Percentiles rank a stretch among this genome's conserved stretches.
phyloP scores from a whole-genome alignment of 129 eudicot species.

The Heracleum sosnowskyi region DNA sequence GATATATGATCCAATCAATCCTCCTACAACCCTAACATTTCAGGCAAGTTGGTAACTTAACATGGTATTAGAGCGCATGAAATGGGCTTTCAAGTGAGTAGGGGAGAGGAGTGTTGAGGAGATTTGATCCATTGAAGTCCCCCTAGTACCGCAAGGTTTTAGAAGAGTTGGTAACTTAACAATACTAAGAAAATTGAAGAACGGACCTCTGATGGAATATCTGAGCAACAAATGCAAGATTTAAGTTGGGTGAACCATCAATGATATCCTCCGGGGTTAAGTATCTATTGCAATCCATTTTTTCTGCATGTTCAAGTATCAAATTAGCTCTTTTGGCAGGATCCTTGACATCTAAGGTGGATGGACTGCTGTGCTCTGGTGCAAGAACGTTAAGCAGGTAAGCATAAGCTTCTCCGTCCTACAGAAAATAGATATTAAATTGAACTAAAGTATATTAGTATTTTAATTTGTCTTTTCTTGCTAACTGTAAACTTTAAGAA shows the following conservation, averaged over 20 bases:
- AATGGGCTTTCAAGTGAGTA: not conserved
- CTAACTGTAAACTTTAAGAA: conserved; percentile 3
- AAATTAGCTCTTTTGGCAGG: conserved; percentile 80
- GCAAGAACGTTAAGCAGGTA: conserved; percentile 96
- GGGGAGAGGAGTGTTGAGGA: not conserved
- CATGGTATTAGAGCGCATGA: not conserved
- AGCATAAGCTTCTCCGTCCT: conserved; percentile 98
- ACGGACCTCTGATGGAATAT: conserved; percentile 80
- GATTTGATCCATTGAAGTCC: not conserved
- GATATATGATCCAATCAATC: not conserved
- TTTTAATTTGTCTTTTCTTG: not conserved
- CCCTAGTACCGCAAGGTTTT: not conserved
- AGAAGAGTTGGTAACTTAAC: not conserved
- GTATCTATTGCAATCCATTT: conserved; percentile 91
- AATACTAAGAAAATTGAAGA: not conserved
- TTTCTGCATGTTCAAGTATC: conserved; percentile 91
- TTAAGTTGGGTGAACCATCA: conserved; percentile 79
- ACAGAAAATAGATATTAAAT: conserved; percentile 5
- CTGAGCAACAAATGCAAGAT: conserved; percentile 94
- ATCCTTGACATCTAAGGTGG: conserved; percentile 84
- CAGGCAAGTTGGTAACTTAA: not conserved
- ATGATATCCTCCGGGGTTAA: conserved; percentile 69
- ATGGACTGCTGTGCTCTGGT: conserved; percentile 84
- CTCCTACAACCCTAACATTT: not conserved
- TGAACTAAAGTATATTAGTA: not conserved